Evolutionary conservation across 129 eudicot species (phyloP).

Genomic region (Centrapalus pauciflorus): DNA sequence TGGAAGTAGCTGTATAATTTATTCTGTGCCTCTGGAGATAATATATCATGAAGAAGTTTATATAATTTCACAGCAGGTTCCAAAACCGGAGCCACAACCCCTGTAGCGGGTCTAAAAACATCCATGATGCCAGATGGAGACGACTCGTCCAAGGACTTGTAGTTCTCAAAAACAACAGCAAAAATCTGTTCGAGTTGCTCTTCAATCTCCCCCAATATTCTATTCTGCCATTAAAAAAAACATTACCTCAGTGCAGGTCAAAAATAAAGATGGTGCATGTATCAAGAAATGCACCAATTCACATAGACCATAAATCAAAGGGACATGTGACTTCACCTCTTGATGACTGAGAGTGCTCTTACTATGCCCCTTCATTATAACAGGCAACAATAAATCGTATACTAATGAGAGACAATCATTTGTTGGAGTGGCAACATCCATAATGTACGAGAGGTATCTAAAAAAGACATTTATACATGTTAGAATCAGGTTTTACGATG

Average conservation of each 20-base stretch:
- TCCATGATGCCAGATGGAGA: conserved; percentile 68
- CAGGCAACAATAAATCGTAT: conserved; percentile 59
- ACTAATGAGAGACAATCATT: conserved; percentile 71
- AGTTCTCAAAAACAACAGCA: conserved; percentile 63
- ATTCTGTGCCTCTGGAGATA: conserved; percentile 76
- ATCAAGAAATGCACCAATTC: no score
- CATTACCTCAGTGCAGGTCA: background rate
- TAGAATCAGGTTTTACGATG: background rate
- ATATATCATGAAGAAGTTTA: conserved; percentile 74
- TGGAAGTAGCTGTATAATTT: conserved; percentile 70
- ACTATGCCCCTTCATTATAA: conserved; percentile 55
- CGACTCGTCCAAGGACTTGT: conserved; percentile 69
- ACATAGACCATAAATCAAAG: conserved; percentile 1
- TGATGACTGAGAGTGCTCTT: conserved; percentile 75
- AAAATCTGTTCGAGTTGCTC: conserved; percentile 69
- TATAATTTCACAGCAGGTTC: conserved; percentile 74
- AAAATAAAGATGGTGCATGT: background rate
- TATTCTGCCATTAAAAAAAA: conserved; percentile 46
- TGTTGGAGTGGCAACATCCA: conserved; percentile 90
- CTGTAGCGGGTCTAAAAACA: conserved; percentile 64
- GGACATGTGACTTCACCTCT: conserved; percentile 47
- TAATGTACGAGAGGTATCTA: conserved; percentile 79
- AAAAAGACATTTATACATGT: conserved; percentile 12
- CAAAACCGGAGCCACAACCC: conserved; percentile 63
- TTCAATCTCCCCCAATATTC: conserved; percentile 70